Evolutionary conservation across 139 green algal species (phyloP).

Genomic region (Coelastrella sp.): DNA sequence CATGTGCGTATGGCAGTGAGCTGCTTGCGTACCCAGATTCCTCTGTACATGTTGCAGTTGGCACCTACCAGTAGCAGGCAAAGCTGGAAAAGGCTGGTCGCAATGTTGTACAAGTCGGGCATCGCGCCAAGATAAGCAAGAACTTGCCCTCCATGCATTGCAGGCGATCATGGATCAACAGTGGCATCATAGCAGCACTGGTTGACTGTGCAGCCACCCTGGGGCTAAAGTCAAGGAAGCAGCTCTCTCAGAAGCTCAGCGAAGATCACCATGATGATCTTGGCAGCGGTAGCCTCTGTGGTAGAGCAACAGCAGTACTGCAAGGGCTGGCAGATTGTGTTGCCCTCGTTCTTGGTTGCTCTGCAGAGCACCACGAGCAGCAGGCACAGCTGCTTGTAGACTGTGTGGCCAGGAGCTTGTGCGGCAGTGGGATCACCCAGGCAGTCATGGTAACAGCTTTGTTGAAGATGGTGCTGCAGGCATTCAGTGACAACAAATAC

Average conservation of each 20-base stretch:
- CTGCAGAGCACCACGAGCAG: neutral
- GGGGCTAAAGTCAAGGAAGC: too few relatives aligned
- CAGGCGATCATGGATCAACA: constrained; percentile 3
- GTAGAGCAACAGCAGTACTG: constrained; percentile 3
- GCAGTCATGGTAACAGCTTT: neutral
- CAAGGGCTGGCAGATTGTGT: neutral
- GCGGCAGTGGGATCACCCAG: neutral
- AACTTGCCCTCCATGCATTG: too few relatives aligned
- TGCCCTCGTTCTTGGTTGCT: neutral
- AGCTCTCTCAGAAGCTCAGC: too few relatives aligned
- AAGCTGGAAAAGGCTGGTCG: too few relatives aligned
- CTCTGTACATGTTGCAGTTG: too few relatives aligned
- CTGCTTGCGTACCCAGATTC: too few relatives aligned
- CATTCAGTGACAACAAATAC: neutral
- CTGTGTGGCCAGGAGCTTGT: neutral
- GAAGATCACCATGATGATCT: too few relatives aligned
- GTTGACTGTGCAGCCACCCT: constrained; percentile 30
- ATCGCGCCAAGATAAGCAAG: too few relatives aligned
- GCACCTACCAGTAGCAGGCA: too few relatives aligned
- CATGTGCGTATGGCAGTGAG: constrained; percentile 24
- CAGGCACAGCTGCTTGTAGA: constrained; percentile 11
- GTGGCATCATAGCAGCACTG: constrained; percentile 31
- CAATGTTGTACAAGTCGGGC: too few relatives aligned
- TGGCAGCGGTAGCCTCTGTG: neutral
- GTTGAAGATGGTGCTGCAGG: neutral